A percentile compares a stretch with the other conserved stretches of the same genome.
phyloP scores from a whole-genome alignment of 148 eudicot genomes.

The Rhododendron ferrugineum region DNA sequence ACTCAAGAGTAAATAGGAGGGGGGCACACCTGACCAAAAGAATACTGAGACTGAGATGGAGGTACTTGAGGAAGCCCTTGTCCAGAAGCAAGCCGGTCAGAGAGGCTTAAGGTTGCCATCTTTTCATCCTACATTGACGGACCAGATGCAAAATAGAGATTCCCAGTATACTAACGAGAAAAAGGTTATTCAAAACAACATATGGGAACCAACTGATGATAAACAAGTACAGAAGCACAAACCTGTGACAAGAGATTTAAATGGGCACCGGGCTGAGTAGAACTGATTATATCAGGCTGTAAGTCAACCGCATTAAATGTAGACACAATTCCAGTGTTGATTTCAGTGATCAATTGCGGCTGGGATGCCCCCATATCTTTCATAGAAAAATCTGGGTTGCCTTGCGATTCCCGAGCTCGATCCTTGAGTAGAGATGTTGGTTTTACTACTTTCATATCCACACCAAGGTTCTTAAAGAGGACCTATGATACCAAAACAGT shows the following conservation, averaged over 20 bases:
- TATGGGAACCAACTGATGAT: neutral
- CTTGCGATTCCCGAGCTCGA: conserved; percentile 13
- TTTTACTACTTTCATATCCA: conserved; percentile 15
- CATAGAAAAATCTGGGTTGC: conserved; percentile 20
- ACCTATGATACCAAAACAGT: conserved; percentile 3
- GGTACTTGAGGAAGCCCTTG: conserved; percentile 6
- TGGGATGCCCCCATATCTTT: conserved; percentile 11
- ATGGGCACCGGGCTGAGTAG: conserved; percentile 15
- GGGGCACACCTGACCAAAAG: conserved; percentile 8
- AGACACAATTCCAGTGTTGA: conserved; percentile 2
- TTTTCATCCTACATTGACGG: conserved; percentile 6
- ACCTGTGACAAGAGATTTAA: conserved; percentile 16
- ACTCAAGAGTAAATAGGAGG: neutral
- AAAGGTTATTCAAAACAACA: neutral
- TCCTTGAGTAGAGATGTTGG: conserved; percentile 21
- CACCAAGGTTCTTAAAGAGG: conserved; percentile 18
- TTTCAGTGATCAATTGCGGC: conserved; percentile 1
- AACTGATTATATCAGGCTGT: conserved; percentile 10
- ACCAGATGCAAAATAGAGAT: neutral
- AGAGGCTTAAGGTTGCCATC: conserved; percentile 4
- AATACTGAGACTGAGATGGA: conserved; percentile 1
- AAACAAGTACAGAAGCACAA: neutral
- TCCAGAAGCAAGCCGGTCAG: conserved; percentile 7
- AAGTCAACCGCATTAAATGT: conserved; percentile 15
- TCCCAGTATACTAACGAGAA: neutral